A percentile compares a stretch with the other conserved stretches of the same genome.
These are phyloP conservation scores for Danielia oregonensis DNA, from an alignment of 805 yeast species.

Conservation along the genomic window DNA sequence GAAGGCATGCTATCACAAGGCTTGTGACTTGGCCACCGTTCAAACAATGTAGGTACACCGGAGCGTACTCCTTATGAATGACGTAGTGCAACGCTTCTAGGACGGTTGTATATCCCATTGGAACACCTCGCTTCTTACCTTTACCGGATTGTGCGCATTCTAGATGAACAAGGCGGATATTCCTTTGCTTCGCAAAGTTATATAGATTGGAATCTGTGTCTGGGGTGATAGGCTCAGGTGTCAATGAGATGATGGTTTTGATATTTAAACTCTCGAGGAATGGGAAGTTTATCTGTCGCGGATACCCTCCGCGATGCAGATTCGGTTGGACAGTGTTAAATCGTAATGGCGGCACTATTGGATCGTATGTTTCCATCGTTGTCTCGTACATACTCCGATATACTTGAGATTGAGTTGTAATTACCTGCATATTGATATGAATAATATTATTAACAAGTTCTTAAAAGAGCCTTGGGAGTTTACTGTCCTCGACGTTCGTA, in stretches of 20 bases:
- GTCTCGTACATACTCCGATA: neutral
- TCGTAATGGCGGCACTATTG: conserved; percentile 70
- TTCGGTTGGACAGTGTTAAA: conserved; percentile 68
- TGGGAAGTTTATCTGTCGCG: conserved; percentile 67
- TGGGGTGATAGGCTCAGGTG: conserved; percentile 66
- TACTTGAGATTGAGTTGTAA: neutral
- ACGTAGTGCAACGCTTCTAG: conserved; percentile 57
- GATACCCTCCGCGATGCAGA: conserved; percentile 83
- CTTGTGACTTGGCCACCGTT: conserved; percentile 90
- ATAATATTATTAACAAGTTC: neutral
- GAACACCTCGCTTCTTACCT: conserved; percentile 80
- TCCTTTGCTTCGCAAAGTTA: conserved; percentile 49
- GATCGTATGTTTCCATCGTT: conserved; percentile 3
- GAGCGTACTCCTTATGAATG: conserved; percentile 56
- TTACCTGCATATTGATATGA: neutral
- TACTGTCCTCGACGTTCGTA: conserved; percentile 65
- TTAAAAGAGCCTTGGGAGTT: conserved; percentile 16
- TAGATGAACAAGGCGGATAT: conserved; percentile 66
- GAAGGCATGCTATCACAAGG: conserved; percentile 76
- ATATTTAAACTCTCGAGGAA: conserved; percentile 64
- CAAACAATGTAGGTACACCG: conserved; percentile 79
- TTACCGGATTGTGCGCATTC: conserved; percentile 67
- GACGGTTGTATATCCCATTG: conserved; percentile 65
- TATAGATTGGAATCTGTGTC: conserved; percentile 49
- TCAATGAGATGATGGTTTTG: conserved; percentile 70